Percentiles rank a stretch among this genome's conserved stretches.
phyloP scores from a whole-genome alignment of 495 filamentous ascomycete genomes.

The Penicillium samsonianum region DNA sequence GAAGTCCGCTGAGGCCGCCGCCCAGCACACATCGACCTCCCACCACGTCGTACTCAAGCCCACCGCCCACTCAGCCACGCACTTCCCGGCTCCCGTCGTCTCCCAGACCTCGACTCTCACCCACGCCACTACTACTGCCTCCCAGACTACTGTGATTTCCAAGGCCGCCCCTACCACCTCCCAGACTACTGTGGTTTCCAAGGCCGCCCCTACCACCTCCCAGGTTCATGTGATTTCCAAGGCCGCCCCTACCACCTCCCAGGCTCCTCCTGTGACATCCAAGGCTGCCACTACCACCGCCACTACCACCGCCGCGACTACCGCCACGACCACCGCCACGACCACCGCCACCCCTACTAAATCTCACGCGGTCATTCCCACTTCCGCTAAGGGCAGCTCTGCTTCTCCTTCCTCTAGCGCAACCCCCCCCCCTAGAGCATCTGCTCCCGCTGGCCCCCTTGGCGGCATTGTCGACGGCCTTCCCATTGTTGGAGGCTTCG shows the following conservation, averaged over 20 bases:
- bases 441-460: constrained; percentile 1
- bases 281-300: neutral
- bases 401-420: constrained; percentile 17
- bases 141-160: constrained; percentile 1
- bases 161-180: neutral
- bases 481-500: constrained; percentile 15
- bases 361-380: neutral
- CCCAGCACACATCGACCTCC: constrained; percentile 4
- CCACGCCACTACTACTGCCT: neutral
- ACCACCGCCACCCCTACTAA: neutral
- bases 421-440: constrained; percentile 10
- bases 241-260: neutral
- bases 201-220: neutral
- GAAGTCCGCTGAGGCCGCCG: neutral
- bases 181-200: neutral
- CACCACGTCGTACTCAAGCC: neutral
- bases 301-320: too few species aligned
- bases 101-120: neutral
- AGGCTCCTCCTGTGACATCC: constrained; percentile 3
- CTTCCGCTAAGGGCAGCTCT: neutral
- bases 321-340: too few species aligned
- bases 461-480: constrained; percentile 9
- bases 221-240: constrained; percentile 1
- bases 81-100: neutral
- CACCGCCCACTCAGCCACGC: neutral